These are phyloP conservation scores for Trichoderma orchidacearum DNA, from an alignment of 495 filamentous ascomycete genomes.

Conservation along the genomic window DNA sequence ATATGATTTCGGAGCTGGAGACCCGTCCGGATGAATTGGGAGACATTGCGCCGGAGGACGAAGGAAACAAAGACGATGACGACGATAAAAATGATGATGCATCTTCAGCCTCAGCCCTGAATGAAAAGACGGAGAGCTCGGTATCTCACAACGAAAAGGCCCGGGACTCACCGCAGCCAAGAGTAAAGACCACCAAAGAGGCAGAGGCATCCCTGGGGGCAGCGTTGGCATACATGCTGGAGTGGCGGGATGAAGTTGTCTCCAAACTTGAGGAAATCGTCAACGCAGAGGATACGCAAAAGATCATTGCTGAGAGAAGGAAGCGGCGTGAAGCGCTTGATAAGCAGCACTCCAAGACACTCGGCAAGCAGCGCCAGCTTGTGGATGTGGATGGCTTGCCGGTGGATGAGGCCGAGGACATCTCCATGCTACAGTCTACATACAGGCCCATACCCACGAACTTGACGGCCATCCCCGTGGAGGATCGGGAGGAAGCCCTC, in stretches of 20 bases:
- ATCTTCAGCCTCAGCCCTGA: background rate
- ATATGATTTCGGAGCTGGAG: constrained; percentile 28
- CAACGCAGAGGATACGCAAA: constrained; percentile 17
- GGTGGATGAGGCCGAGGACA: constrained; percentile 9
- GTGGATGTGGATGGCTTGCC: constrained; percentile 5
- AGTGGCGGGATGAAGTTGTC: constrained; percentile 22
- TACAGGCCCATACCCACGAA: constrained; percentile 34
- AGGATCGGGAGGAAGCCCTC: constrained; percentile 31
- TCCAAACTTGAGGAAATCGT: constrained; percentile 23
- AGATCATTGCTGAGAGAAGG: constrained; percentile 20
- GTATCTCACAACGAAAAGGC: constrained; percentile 5
- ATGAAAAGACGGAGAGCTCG: constrained; percentile 1
- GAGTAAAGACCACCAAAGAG: constrained; percentile 12
- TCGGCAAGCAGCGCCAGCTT: constrained; percentile 4
- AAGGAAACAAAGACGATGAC: background rate
- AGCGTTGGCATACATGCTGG: constrained; percentile 24
- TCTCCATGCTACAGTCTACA: constrained; percentile 18
- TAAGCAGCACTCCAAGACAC: constrained; percentile 5
- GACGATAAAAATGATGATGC: background rate
- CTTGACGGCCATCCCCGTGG: constrained; percentile 21
- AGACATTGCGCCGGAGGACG: background rate
- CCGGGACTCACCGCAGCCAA: constrained; percentile 2
- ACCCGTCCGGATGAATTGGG: constrained; percentile 6
- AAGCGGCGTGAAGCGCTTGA: constrained; percentile 16
- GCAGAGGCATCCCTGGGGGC: constrained; percentile 18